These are phyloP conservation scores for Yarrowia keelungensis DNA, from an alignment of 805 yeast genomes.

Conservation along the genomic window DNA sequence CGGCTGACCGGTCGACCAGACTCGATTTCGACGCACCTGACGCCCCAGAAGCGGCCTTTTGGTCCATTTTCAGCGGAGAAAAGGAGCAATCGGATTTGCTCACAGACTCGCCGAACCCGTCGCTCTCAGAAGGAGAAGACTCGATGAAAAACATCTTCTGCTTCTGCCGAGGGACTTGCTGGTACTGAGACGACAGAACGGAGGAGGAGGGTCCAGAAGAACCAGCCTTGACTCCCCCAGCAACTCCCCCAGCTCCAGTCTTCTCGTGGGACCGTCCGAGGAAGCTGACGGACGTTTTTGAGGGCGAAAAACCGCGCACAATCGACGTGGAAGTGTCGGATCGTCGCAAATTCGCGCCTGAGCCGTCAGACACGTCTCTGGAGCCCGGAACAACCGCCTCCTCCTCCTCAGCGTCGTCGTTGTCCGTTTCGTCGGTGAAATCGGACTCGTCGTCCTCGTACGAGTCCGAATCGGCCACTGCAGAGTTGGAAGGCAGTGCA, in stretches of 20 bases:
- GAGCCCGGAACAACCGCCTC: not conserved
- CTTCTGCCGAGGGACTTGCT: conserved; percentile 43
- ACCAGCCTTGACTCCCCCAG: too few species aligned
- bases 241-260: not conserved
- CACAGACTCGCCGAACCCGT: conserved; percentile 43
- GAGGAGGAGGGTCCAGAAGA: too few species aligned
- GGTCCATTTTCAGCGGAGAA: conserved; percentile 15
- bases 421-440: conserved; percentile 29
- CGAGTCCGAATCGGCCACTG: conserved; percentile 26
- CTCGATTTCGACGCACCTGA: conserved; percentile 2
- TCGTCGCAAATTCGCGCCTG: conserved; percentile 37
- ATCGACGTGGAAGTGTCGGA: conserved; percentile 49
- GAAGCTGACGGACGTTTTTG: conserved; percentile 49
- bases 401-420: conserved; percentile 18
- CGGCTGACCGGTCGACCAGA: conserved; percentile 1
- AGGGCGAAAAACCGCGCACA: conserved; percentile 53
- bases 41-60: too few species aligned
- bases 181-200: not conserved
- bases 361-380: not conserved
- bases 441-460: conserved; percentile 31
- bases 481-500: not conserved
- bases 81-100: conserved; percentile 24
- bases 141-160: conserved; percentile 53
- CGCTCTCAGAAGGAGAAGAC: conserved; percentile 51
- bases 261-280: not conserved